These are phyloP conservation scores for Magnaporthiopsis incrustans DNA, from an alignment of 2,329 filamentous ascomycete species.

Conservation along the genomic window DNA sequence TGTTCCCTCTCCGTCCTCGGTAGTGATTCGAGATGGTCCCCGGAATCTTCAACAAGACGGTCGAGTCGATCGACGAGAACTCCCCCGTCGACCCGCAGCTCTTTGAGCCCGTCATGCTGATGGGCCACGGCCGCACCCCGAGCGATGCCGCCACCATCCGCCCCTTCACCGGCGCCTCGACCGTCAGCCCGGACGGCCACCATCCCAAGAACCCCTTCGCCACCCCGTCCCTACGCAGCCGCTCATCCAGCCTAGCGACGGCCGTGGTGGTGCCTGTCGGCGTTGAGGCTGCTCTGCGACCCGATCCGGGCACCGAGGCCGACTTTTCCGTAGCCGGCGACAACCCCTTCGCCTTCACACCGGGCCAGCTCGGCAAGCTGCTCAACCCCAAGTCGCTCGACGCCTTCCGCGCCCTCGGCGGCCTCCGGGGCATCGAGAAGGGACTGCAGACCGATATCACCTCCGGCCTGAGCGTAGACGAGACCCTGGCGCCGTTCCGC, in stretches of 20 bases:
- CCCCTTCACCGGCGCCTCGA: constrained; percentile 2
- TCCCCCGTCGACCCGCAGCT: not conserved
- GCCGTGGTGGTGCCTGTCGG: constrained; percentile 8
- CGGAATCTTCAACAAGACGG: constrained; percentile 48
- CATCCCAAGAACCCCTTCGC: constrained; percentile 14
- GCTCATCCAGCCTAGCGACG: constrained; percentile 1
- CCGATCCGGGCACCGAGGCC: constrained; percentile 63
- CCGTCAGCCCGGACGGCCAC: constrained; percentile 14
- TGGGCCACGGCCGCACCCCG: constrained; percentile 2
- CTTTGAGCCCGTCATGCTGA: constrained; percentile 1
- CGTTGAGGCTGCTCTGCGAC: constrained; percentile 50
- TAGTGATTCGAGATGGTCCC: constrained; percentile 42
- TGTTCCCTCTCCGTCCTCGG: not conserved
- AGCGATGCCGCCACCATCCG: constrained; percentile 1
- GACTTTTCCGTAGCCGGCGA: constrained; percentile 56
- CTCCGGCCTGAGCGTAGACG: constrained; percentile 64
- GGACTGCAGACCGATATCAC: constrained; percentile 59
- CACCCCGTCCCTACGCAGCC: not conserved
- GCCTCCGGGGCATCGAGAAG: constrained; percentile 63
- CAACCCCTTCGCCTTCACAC: constrained; percentile 66
- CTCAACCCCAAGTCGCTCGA: constrained; percentile 71
- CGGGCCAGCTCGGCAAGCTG: constrained; percentile 67
- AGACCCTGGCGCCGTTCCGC: constrained; percentile 27
- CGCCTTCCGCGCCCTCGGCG: constrained; percentile 69
- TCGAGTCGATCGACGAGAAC: constrained; percentile 9